Base-by-base conservation (phyloP, 305 asterid species). In the Plantago coronopus region DNA sequence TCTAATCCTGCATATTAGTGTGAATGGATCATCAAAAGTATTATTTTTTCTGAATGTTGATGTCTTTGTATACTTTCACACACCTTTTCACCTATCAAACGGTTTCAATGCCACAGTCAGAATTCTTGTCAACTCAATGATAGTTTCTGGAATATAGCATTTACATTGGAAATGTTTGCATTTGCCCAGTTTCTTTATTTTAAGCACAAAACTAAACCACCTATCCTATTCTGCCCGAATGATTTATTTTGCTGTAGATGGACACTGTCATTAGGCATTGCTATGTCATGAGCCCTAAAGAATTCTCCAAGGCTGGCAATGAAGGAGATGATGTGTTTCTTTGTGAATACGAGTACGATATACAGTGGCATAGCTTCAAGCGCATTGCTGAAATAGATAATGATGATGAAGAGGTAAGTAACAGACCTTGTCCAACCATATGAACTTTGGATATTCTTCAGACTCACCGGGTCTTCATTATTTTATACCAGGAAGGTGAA, bases 251-350 rank as follows among this genome's bases (percentile, higher is more conserved):
- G 54, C 57, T 74, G 74, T 68, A 89, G 99, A 87, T 89, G 96
- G 93, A 85, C 66, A 74, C 97, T 18, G 62, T 87, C 59, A 81
- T 93, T 64, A 76, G 99, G 73, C 99, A 87, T 71, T 89, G 97
- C 69, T 76, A 3, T 70, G 95, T 87, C 38, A 80, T 87, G 90
- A 73, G 63, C 68, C 99, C 96, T 3, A 78, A 76, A 56, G 94
- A 85, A 34, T 87, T 73, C 71, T 69, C 83, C 64, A 82, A 76
- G 66, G 95, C 95, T 43, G 54, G 67, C 74, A 79, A 82, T 73
- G 99, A 70, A 2, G 97, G 99, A 54, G 99, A 93, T 75, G 99
- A 89, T 67, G 90, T 93, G 67, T 89, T 89, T 71, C 67, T 89
- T 17, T 93, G 97, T 73, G 99, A 93, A 72, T 93, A 93, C 54